Evolutionary conservation across 2,329 filamentous ascomycete genomes (phyloP).

Genomic region (Rasamsonia emersonii): DNA sequence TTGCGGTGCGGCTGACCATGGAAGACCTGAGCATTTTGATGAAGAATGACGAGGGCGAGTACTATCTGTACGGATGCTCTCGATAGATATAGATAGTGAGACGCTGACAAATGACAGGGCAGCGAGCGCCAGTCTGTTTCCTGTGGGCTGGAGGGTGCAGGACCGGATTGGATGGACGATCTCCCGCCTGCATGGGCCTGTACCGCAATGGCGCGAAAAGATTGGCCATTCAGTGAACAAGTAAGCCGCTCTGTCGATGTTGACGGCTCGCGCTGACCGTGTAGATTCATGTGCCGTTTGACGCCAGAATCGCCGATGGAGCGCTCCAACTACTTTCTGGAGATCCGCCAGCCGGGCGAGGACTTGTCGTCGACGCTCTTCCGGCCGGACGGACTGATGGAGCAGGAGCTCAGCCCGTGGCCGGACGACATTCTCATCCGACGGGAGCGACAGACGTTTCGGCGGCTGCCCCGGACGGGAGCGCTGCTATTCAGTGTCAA

Average conservation of each 20-base stretch:
- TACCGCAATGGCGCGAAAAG: constrained; percentile 44
- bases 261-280: background rate
- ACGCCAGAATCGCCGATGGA: constrained; percentile 39
- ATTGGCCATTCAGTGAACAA: constrained; percentile 35
- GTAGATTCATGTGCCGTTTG: constrained; percentile 40
- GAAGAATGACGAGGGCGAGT: constrained; percentile 37
- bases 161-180: constrained; percentile 43
- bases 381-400: constrained; percentile 32
- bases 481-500: constrained; percentile 44
- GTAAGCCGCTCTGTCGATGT: constrained; percentile 17
- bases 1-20: constrained; percentile 42
- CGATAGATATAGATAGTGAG: constrained; percentile 2
- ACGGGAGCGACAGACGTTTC: constrained; percentile 44
- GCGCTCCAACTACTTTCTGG: constrained; percentile 43
- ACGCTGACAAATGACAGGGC: constrained; percentile 21
- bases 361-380: constrained; percentile 37
- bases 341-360: constrained; percentile 33
- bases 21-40: constrained; percentile 46
- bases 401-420: constrained; percentile 27
- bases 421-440: constrained; percentile 39
- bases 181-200: constrained; percentile 38
- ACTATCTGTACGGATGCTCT: constrained; percentile 35
- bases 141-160: constrained; percentile 44
- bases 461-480: constrained; percentile 33
- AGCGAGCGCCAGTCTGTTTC: constrained; percentile 46